Percentiles rank a stretch among this genome's conserved stretches.
Conservation (phyloP, 2,329 filamentous ascomycete genomes). For the Venturiaceae sp. region DNA sequence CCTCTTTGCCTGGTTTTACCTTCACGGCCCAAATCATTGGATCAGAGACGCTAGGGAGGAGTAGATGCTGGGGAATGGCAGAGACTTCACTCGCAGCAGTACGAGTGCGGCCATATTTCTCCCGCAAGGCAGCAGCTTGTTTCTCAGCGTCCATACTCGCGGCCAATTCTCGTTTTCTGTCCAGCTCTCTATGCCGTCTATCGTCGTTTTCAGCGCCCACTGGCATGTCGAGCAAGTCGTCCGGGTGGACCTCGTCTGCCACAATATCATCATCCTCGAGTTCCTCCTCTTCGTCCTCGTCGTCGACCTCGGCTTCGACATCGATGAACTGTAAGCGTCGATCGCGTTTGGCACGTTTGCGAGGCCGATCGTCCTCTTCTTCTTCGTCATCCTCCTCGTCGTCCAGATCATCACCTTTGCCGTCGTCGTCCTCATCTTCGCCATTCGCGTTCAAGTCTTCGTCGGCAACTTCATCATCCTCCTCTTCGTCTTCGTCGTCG, state of each 20-base stretch:
- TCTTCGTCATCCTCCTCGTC: conserved; percentile 19
- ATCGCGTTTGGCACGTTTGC: conserved; percentile 68
- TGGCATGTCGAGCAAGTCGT: conserved; percentile 70
- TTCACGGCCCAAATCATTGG: conserved; percentile 92
- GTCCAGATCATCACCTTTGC: conserved; percentile 13
- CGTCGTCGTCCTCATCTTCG: conserved; percentile 28
- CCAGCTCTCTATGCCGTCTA: conserved; percentile 84
- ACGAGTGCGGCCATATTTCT: conserved; percentile 77
- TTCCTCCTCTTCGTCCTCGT: conserved; percentile 84
- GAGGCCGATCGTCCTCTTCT: conserved; percentile 51
- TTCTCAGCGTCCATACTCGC: conserved; percentile 88
- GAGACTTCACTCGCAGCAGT: conserved; percentile 59
- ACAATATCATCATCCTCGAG: conserved; percentile 74
- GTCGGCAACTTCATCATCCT: conserved; percentile 19
- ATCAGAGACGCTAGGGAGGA: conserved; percentile 89
- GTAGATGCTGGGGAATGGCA: conserved; percentile 72
- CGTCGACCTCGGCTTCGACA: conserved; percentile 96
- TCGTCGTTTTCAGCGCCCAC: conserved; percentile 77
- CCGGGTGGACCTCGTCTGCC: conserved; percentile 81
- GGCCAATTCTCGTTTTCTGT: conserved; percentile 80
- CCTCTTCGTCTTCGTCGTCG: conserved; percentile 19
- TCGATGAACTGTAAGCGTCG: conserved; percentile 84
- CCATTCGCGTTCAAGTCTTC: conserved; percentile 41
- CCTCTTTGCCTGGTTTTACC: conserved; percentile 92
- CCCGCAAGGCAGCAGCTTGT: conserved; percentile 74